A percentile compares a stretch with the other conserved stretches of the same genome.
These are phyloP conservation scores for Curvularia sp. DNA, from an alignment of 2,329 filamentous ascomycete genomes.

Conservation along the genomic window DNA sequence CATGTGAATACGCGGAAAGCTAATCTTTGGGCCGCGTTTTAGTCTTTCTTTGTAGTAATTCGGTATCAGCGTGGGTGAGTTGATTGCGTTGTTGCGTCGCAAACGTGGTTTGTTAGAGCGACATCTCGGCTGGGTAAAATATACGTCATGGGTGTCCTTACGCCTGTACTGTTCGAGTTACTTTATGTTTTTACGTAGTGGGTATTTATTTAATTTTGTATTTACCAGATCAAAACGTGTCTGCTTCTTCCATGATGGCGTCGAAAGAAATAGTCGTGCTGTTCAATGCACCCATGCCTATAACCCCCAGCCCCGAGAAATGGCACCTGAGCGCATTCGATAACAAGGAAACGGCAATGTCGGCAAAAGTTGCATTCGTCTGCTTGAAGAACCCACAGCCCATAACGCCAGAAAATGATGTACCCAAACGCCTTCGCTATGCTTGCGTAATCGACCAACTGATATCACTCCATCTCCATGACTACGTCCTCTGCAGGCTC, in stretches of 20 bases:
- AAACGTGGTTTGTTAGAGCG: slow-evolving; percentile 1
- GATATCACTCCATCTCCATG: slow-evolving; percentile 38
- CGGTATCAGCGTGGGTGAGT: slow-evolving; percentile 4
- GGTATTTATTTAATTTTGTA: background rate
- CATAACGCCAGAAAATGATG: slow-evolving; percentile 26
- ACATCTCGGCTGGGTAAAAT: background rate
- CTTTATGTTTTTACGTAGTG: background rate
- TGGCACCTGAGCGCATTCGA: background rate
- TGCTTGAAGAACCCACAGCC: background rate
- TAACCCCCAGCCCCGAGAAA: background rate
- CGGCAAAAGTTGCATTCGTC: background rate
- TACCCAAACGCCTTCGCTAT: slow-evolving; percentile 48
- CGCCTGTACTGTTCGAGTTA: background rate
- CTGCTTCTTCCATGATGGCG: background rate
- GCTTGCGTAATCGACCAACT: slow-evolving; percentile 24
- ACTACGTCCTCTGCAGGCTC: slow-evolving; percentile 33
- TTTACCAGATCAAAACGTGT: background rate
- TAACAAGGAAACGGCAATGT: background rate
- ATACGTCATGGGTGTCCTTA: background rate
- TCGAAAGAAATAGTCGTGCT: background rate
- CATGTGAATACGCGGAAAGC: slow-evolving; percentile 23
- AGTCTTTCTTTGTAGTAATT: slow-evolving; percentile 18
- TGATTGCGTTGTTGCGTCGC: background rate
- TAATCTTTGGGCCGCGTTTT: slow-evolving; percentile 17
- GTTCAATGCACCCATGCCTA: background rate